Base-by-base conservation (phyloP, 2,329 filamentous ascomycete species). In the Aspergillus pseudoglaucus region DNA sequence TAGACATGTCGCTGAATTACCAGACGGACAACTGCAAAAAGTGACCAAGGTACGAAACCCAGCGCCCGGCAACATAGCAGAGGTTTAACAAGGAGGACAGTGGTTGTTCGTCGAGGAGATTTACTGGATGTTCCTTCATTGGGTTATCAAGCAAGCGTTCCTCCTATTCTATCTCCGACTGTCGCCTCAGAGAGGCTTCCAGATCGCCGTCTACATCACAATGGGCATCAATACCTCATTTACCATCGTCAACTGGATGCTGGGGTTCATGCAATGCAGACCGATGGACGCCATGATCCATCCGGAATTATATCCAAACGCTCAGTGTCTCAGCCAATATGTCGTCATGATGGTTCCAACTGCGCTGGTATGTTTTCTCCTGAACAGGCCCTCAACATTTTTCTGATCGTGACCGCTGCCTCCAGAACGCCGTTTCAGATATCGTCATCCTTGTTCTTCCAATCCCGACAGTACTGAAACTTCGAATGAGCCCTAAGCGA, bases 161-260 rank as follows among this genome's bases (percentile, higher is more conserved):
- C 48, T 50, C 14, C 14, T 50, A 2, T 50, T 47, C 45, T 50
- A 50, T 23, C 48, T 50, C 20, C 45, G 48, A 30, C 39, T 50
- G 3, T 50, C 45, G 8, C 45, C 44, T 5, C 32, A 41, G 6
- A 39, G 23, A 15, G 25, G 46, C 12, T 42, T 42, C 7, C 40
- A 27, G 6, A 25, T 25, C 7, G 23, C 23, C 7, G 40, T 42
- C 22, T 42, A 42, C 9, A n/a, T 6, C 6, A 42, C 40, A 6
- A 42, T 42, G 40, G 20, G 12, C 14, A 8, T 42, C 22, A 42
- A 42, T n/a, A n/a, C 40, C 4, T n/a, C 23, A 6, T 25, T 42
- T 20, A 25, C 23, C 22, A 42, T 42, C 15, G 10, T 27, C 6
- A 42, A 42, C 40, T 42, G 40, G 22, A 14, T 25, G 12, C 40